A percentile compares a stretch with the other conserved stretches of the same genome.
phyloP scores from a whole-genome alignment of 768 basidiomycete species.

The Obba rivulosa region DNA sequence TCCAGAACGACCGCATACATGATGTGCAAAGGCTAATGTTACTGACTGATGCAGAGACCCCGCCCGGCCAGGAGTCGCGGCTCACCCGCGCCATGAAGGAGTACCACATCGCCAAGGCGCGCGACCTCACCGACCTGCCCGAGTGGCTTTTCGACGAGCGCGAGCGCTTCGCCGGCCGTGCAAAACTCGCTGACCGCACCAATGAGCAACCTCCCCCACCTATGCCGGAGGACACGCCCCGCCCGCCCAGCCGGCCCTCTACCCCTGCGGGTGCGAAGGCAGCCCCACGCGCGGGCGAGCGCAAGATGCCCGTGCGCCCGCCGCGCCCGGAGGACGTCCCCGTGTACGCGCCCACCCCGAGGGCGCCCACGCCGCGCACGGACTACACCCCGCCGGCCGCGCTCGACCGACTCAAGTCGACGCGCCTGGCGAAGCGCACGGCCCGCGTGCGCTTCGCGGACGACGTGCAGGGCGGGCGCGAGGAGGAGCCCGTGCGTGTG shows the following conservation, averaged over 20 bases:
- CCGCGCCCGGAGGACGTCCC: too few relatives aligned
- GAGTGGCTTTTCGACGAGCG: constrained; percentile 59
- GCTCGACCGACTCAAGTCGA: constrained; percentile 17
- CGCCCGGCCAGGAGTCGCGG: constrained; percentile 52
- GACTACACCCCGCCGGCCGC: constrained; percentile 9
- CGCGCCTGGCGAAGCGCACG: constrained; percentile 20
- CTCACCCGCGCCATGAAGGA: constrained; percentile 63
- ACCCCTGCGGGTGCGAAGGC: too few relatives aligned
- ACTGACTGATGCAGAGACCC: constrained; percentile 33
- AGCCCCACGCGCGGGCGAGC: not conserved
- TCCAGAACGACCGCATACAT: not conserved
- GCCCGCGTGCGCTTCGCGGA: constrained; percentile 18
- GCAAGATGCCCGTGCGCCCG: too few relatives aligned
- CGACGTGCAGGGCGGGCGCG: constrained; percentile 4
- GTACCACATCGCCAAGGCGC: constrained; percentile 59
- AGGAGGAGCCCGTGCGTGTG: not conserved
- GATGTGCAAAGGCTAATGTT: not conserved
- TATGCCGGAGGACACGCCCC: constrained; percentile 18
- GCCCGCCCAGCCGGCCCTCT: not conserved
- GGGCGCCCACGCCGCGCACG: too few relatives aligned
- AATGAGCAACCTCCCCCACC: constrained; percentile 11
- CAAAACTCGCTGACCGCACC: constrained; percentile 10
- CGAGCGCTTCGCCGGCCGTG: constrained; percentile 35
- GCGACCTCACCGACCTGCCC: constrained; percentile 52
- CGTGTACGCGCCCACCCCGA: too few relatives aligned